Percentiles rank a stretch among this genome's conserved stretches.
Conservation (phyloP, 805 yeast genomes). For the Metschnikowia matae region DNA sequence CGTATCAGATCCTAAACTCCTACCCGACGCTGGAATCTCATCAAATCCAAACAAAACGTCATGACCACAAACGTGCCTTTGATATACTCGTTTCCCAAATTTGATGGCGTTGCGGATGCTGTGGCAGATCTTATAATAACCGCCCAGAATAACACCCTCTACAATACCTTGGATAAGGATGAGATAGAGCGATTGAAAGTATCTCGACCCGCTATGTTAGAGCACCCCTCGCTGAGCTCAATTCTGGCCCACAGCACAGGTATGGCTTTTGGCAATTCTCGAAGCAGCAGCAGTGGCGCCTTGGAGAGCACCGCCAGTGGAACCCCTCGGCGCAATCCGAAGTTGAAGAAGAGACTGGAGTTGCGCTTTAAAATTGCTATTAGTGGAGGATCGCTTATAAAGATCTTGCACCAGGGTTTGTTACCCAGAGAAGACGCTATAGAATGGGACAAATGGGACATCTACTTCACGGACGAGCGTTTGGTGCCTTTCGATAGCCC, state of each 20-base stretch:
- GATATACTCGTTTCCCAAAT: conserved; percentile 87
- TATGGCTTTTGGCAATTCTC: conserved; percentile 8
- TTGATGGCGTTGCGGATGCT: conserved; percentile 89
- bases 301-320: conserved; percentile 3
- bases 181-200: conserved; percentile 32
- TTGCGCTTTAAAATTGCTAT: conserved; percentile 84
- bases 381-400: conserved; percentile 88
- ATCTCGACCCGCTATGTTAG: conserved; percentile 18
- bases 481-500: conserved; percentile 80
- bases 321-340: conserved; percentile 18
- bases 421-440: conserved; percentile 65
- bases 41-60: background rate
- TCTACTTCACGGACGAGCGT: conserved; percentile 94
- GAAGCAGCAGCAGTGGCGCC: conserved; percentile 15
- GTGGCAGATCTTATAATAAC: conserved; percentile 91
- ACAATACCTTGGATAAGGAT: conserved; percentile 35
- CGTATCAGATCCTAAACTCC: background rate
- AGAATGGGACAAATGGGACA: conserved; percentile 92
- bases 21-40: too few species aligned
- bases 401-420: conserved; percentile 83
- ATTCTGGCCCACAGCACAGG: conserved; percentile 5
- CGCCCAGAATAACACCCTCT: conserved; percentile 75
- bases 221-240: conserved; percentile 10
- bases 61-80: conserved; percentile 95
- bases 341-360: conserved; percentile 52